These are phyloP conservation scores for Leishmania turanica DNA, from an alignment of 208 protist genomes.

Conservation along the genomic window DNA sequence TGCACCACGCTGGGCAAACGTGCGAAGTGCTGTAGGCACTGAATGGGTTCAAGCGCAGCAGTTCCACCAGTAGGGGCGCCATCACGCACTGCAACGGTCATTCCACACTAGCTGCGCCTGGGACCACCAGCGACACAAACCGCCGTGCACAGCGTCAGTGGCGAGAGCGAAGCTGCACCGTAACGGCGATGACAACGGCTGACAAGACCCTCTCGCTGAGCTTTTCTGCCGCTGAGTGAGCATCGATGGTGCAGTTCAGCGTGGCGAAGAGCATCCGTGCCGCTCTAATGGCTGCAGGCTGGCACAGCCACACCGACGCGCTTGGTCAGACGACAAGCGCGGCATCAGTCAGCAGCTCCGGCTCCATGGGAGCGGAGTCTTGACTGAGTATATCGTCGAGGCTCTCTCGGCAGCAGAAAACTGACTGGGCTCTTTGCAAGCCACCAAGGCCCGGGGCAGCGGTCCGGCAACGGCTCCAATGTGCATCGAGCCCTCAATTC, in stretches of 20 bases:
- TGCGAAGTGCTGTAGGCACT: conserved; percentile 1
- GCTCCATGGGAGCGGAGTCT: conserved; percentile 2
- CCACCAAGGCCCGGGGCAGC: background rate
- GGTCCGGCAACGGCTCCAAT: background rate
- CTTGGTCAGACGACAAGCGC: conserved; percentile 2
- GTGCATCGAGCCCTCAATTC: conserved; percentile 8
- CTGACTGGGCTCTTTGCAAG: background rate
- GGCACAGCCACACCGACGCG: conserved; percentile 1
- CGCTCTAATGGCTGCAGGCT: background rate
- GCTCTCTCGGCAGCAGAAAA: conserved; percentile 18
- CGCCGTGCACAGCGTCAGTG: conserved; percentile 13
- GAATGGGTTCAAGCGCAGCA: conserved; percentile 18
- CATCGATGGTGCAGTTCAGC: conserved; percentile 16
- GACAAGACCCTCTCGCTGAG: conserved; percentile 18
- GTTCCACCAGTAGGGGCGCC: background rate
- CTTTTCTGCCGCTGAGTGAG: conserved; percentile 11
- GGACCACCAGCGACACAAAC: conserved; percentile 2
- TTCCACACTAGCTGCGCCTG: background rate
- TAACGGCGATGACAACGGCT: background rate
- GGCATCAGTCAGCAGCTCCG: conserved; percentile 7
- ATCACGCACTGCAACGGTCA: conserved; percentile 13
- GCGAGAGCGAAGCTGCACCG: conserved; percentile 6
- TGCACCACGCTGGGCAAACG: background rate
- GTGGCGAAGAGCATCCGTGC: background rate
- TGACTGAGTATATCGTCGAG: conserved; percentile 19